Percentiles rank a stretch among this genome's conserved stretches.
These are phyloP conservation scores for Sporothrix globosa DNA, from an alignment of 2,329 filamentous ascomycete genomes.

Conservation along the genomic window DNA sequence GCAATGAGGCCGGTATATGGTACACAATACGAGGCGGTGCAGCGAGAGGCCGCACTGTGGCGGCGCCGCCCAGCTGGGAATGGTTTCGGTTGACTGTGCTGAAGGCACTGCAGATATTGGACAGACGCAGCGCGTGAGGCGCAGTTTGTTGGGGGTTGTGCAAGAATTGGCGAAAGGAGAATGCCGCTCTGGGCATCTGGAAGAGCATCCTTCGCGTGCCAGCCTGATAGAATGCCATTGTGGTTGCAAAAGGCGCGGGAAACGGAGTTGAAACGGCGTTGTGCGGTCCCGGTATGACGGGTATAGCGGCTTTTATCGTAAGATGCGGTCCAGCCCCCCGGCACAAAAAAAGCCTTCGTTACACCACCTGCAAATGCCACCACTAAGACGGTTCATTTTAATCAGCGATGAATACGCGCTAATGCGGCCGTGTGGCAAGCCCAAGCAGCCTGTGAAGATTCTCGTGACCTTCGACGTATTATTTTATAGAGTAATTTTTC, in stretches of 20 bases:
- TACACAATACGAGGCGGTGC: not conserved
- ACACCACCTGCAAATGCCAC: constrained; percentile 9
- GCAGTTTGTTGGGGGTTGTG: constrained; percentile 38
- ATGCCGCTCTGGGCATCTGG: constrained; percentile 42
- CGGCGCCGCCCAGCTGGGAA: not conserved
- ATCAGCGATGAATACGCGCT: constrained; percentile 31
- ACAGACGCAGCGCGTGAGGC: not conserved
- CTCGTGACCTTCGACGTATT: too few relatives aligned
- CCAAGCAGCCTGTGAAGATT: too few relatives aligned
- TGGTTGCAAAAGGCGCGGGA: not conserved
- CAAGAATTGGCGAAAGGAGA: constrained; percentile 56
- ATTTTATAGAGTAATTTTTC: too few relatives aligned
- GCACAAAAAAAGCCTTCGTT: not conserved
- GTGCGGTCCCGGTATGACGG: not conserved
- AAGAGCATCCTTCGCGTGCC: constrained; percentile 40
- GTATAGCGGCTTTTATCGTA: constrained; percentile 26
- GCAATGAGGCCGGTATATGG: not conserved
- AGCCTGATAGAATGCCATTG: constrained; percentile 41
- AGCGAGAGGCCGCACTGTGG: not conserved
- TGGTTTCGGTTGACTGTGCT: not conserved
- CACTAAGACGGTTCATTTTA: constrained; percentile 34
- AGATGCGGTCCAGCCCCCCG: constrained; percentile 20
- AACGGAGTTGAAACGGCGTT: not conserved
- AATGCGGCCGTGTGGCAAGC: not conserved
- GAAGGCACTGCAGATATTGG: constrained; percentile 8